Evolutionary conservation across 257 asterid genomes (phyloP), one percentile per base, ranked within the genome.

Genomic region (Penstemon newberryi): DNA sequence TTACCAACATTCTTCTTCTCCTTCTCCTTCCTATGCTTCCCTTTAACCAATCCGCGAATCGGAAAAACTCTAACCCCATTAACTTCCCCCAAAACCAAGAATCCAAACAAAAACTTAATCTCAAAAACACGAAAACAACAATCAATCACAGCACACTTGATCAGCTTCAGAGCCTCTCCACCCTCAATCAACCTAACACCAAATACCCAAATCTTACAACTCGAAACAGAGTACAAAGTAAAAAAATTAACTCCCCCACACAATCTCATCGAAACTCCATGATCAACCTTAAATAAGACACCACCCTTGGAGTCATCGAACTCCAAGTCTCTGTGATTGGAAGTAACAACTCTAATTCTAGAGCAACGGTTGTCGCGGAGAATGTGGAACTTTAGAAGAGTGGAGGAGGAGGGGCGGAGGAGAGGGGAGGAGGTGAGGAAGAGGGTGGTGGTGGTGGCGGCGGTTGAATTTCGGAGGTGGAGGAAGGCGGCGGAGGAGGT

Each of bases 101-200:
- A 76, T 56, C 91, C 87, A 65, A 84, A 87, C 59, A 82, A 74
- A 58, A 85, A 60, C 78, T 78, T 75, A 47, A 85, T 78, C 0
- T 87, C 77, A 63, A 85, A 87, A 12, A 91, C 84, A 1, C 93
- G 95, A 6, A 65, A 65, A 42, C 82, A 64, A 73, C 96, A 89
- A 73, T 89, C 91, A 65, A 91, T 84, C 75, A 83, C 89, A 11
- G 96, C 90, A 77, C 87, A 87, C 75, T 89, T 91, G 78, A 91
- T 83, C 73, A 91, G 77, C 80, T 89, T 91, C 85, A 87, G 56
- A 54, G 76, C 76, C 13, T 75, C 82, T 6, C 69, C 77, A 38
- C 46, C 75, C 61, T 65, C 81, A 45, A 79, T 56, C 76, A 87
- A 71, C 45, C 79, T 84, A 76, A 83, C 82, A 18, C 86, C 81